These are phyloP conservation scores for Pisolithus marmoratus DNA, from an alignment of 768 basidiomycete species.

Conservation along the genomic window DNA sequence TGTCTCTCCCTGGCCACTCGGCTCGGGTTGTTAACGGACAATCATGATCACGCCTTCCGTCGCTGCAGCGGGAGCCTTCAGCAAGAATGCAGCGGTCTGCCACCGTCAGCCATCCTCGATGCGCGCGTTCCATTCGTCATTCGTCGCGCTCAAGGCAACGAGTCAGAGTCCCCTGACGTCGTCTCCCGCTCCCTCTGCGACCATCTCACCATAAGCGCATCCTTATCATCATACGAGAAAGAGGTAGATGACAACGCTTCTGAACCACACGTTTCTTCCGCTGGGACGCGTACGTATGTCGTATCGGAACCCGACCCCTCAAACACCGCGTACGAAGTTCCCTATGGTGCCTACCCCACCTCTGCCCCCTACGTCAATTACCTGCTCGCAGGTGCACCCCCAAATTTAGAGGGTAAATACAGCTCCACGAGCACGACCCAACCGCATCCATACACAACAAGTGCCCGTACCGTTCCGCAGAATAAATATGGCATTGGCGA, in stretches of 20 bases:
- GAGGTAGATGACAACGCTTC: slow-evolving; percentile 42
- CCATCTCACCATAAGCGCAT: slow-evolving; percentile 11
- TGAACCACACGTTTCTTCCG: slow-evolving; percentile 40
- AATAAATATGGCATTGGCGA: slow-evolving; percentile 41
- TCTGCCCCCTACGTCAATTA: slow-evolving; percentile 43
- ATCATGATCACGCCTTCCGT: neutral
- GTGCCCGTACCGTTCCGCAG: slow-evolving; percentile 30
- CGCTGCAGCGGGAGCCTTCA: neutral
- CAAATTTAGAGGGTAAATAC: slow-evolving; percentile 31
- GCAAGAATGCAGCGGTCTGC: neutral
- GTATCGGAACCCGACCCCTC: slow-evolving; percentile 68
- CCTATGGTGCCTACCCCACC: slow-evolving; percentile 60
- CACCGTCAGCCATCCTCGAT: neutral
- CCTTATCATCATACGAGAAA: slow-evolving; percentile 50
- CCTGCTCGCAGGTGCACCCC: slow-evolving; percentile 32
- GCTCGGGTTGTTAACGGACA: neutral
- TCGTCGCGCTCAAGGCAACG: slow-evolving; percentile 43
- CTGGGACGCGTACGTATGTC: slow-evolving; percentile 59
- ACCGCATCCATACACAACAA: slow-evolving; percentile 41
- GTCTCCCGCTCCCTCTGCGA: slow-evolving; percentile 25
- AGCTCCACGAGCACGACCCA: slow-evolving; percentile 35
- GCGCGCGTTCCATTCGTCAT: slow-evolving; percentile 65
- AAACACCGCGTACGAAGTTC: slow-evolving; percentile 60
- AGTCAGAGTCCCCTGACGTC: slow-evolving; percentile 28
- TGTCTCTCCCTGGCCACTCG: no score